Base-by-base conservation (phyloP, 768 basidiomycete genomes). In the Dictyophora rubrovolvata region DNA sequence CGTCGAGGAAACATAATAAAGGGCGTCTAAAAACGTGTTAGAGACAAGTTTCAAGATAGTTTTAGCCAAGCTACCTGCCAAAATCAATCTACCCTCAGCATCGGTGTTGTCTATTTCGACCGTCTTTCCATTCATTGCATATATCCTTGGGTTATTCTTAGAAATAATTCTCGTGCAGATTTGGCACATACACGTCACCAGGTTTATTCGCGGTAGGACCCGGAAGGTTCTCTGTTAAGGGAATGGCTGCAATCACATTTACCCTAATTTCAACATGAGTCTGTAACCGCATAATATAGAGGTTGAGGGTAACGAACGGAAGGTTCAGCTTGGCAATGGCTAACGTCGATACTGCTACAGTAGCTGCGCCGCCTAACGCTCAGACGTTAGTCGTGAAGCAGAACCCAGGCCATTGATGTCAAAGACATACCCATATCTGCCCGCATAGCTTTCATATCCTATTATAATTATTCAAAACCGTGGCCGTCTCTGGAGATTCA, bases 21-120 rank as follows among this genome's bases (percentile, higher is more conserved):
- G 78, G 1, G 90, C 89, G 69, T 94, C 92, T 82, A 64, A 52
- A 22, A 22, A 11, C 20, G 36, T 16, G 18, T n/a, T 28, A 46
- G 20, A 20, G 16, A 9, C 48, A 20, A 8, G 49, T 33, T 23
- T 9, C 6, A 34, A 36, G 54, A 34, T n/a, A 23, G 21, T 23
- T 34, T 35, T n/a, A 36, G 7, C n/a, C 17, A 11, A 65, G 76
- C 48, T 57, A 85, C 84, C 85, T 52, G 89, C 79, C 52, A 92
- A 80, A 33, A 91, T 74, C 48, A 92, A 73, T 12, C 89, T 82
- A 11, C 87, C 89, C 65, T 89, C 89, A 6, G 88, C 88, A 67
- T 90, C 91, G 0, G 90, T 93, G 68, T 91, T 91, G 71, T 92
- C 89, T 28, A 93, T 79, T 67, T 93, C 89, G 17, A 93, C 78